Evolutionary conservation across 352 stramenopile species (phyloP), one percentile per base, ranked within the genome.

Genomic region (Blastocystis hominis): DNA sequence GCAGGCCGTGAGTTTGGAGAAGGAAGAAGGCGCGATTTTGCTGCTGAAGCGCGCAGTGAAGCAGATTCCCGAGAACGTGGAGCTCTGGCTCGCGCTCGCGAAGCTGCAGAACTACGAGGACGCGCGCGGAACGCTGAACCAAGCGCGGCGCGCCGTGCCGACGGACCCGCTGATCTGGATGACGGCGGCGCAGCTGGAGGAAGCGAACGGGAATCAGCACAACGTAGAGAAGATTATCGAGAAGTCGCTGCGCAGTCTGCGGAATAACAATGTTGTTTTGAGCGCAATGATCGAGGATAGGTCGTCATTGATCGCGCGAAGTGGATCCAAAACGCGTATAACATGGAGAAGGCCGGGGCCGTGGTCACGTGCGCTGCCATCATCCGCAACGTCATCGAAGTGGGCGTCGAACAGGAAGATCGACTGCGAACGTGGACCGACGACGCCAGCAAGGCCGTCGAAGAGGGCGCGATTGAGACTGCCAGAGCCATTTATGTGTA

Each of bases 101-200:
- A 92, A 95, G 5, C 90, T 99, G 3, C 96, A 99, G 91, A 98
- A 95, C 3, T 98, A 99, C 89, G 95, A 98, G 55, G 97, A 98
- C 88, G 96, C 96, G 2, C 95, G 97, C 72, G 95, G 94, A 75
- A 97, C 97, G 30, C 90, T 99, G 6, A 99, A 99, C 88, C 87
- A 96, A 66, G 94, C 94, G 10, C 92, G 94, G 53, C 92, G 95
- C 24, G 94, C 94, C 17, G 93, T 98, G 13, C 96, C 97, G 0
- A 97, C 94, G 0, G 97, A 99, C 75, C 93, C 95, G 24, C 93
- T 93, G 17, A 97, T 99, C 89, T 99, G 96, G 96, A 97, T 99
- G 86, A 97, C 96, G 1, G 97, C 96, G 15, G 95, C 96, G 1
- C 98, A 98, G 89, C 91, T 99, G 17, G 97, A 99, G 91, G 97